Percentiles rank a stretch among this genome's conserved stretches.
Conservation (phyloP, 2,329 filamentous ascomycete genomes). For the Bipolaris victoriae region DNA sequence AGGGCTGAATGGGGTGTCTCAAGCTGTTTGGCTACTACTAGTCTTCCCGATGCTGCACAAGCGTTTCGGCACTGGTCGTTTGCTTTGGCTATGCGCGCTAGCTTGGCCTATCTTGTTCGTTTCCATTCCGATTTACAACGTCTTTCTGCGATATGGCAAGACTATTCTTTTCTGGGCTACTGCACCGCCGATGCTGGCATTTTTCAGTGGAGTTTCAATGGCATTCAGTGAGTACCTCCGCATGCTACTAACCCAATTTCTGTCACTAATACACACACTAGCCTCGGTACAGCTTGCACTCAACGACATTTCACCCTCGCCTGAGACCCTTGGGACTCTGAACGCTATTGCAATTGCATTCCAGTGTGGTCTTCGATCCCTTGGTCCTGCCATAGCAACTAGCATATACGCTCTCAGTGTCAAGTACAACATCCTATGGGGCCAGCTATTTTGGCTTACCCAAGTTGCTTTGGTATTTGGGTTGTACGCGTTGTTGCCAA, state of each 20-base stretch:
- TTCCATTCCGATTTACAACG: constrained; percentile 60
- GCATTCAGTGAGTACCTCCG: constrained; percentile 55
- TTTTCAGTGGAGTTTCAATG: constrained; percentile 13
- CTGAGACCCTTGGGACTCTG: constrained; percentile 69
- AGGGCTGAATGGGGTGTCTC: constrained; percentile 66
- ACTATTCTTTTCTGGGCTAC: constrained; percentile 64
- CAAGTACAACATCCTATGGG: constrained; percentile 64
- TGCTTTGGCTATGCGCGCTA: constrained; percentile 64
- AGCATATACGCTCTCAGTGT: constrained; percentile 73
- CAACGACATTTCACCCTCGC: constrained; percentile 74
- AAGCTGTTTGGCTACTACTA: constrained; percentile 74
- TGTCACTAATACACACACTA: constrained; percentile 21
- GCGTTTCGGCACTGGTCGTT: constrained; percentile 68
- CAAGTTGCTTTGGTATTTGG: constrained; percentile 49
- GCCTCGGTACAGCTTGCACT: constrained; percentile 72
- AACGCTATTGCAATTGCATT: constrained; percentile 72
- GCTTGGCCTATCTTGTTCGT: constrained; percentile 70
- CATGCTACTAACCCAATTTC: background rate
- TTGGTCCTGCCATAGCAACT: constrained; percentile 70
- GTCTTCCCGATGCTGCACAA: constrained; percentile 72
- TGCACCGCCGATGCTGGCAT: constrained; percentile 28
- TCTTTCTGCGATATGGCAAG: constrained; percentile 59
- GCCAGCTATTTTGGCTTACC: constrained; percentile 71
- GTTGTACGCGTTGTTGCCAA: constrained; percentile 21
- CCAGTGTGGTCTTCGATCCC: constrained; percentile 65